Evolutionary conservation across 345 rosid species (phyloP), one percentile per base, ranked within the genome.

Genomic region (Salix koriyanagi): DNA sequence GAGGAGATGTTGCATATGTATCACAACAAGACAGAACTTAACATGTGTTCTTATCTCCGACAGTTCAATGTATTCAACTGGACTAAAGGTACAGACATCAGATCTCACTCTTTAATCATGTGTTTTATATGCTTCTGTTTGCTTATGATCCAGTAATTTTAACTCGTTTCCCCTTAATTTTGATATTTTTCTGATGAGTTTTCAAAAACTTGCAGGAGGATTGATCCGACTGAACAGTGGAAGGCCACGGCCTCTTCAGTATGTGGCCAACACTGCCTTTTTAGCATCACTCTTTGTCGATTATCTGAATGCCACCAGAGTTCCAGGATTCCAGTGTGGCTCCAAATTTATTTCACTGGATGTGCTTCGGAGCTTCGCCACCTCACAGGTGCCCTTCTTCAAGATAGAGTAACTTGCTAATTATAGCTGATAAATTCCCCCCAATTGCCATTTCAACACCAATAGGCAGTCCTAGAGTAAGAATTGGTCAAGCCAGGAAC

Each of bases 1-100:
- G 98, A 94, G 86, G 94, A 90, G 79, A 92, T 90, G 94, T 72
- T 94, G 62, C 61, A 62, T 5, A 88, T 81, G 91, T 94, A 94
- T 75, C 96, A 94, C 56, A 88, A 91, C 28, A 86, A 82, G 14
- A 94, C 98, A 26, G 80, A 72, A 72, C 84, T 90, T 9, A 88
- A 83, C 56, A 89, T 92, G 96, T 94, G 97, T 28, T 86, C 98
- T 56, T 94, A 92, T 76, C 90, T 92, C n/a, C 82, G 81, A 19
- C 87, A 83, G 56, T 90, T 84, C 83, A 50, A 78, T 0, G 90
- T 85, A 48, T 92, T 91, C 88, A 94, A 94, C 84, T 84, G 86
- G 83, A 93, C 97, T 21, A 78, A 74, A 87, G 97, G 97, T 91
- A 70, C 28, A 70, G 52, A 1, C 62, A 58, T 58, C 4, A 1